phyloP scores from a whole-genome alignment of 1,284 basidiomycete genomes.

The Microbotryum violaceum region DNA sequence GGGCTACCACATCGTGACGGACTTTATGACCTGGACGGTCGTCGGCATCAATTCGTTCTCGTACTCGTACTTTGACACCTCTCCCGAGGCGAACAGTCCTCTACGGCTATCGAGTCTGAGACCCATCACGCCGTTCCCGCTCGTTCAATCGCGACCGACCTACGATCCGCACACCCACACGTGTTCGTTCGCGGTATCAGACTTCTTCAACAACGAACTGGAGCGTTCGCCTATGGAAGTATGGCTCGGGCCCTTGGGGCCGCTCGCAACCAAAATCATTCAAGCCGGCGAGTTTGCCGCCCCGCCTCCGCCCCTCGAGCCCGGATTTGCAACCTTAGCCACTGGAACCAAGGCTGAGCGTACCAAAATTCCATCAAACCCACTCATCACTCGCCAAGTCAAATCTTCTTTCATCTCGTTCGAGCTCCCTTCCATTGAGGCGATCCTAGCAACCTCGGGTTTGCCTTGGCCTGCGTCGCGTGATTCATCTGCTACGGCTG shows the following conservation, averaged over 20 bases:
- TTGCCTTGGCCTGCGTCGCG: too few species aligned
- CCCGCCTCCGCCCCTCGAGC: too few species aligned
- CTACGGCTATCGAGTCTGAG: constrained; percentile 55
- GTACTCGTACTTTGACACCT: constrained; percentile 87
- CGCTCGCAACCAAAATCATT: constrained; percentile 45
- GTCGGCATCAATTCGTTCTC: constrained; percentile 89
- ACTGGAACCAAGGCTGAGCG: too few species aligned
- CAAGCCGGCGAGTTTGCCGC: neutral
- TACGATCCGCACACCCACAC: constrained; percentile 65
- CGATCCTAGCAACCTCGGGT: too few species aligned
- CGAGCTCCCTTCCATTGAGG: too few species aligned
- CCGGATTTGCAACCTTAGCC: too few species aligned
- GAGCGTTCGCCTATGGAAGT: constrained; percentile 59
- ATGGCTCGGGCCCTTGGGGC: constrained; percentile 81
- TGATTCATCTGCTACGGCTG: too few species aligned
- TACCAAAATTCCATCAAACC: too few species aligned
- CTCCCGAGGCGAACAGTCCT: constrained; percentile 65
- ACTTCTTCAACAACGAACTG: constrained; percentile 55
- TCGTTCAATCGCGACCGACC: constrained; percentile 67
- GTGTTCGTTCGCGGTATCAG: constrained; percentile 60
- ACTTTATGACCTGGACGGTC: constrained; percentile 92
- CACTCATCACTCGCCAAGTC: too few species aligned
- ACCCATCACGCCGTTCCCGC: constrained; percentile 72
- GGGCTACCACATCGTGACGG: constrained; percentile 78
- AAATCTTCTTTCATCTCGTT: too few species aligned